Percentiles rank a stretch among this genome's conserved stretches.
phyloP scores from a whole-genome alignment of 345 rosid species.

The Populus davidiana region DNA sequence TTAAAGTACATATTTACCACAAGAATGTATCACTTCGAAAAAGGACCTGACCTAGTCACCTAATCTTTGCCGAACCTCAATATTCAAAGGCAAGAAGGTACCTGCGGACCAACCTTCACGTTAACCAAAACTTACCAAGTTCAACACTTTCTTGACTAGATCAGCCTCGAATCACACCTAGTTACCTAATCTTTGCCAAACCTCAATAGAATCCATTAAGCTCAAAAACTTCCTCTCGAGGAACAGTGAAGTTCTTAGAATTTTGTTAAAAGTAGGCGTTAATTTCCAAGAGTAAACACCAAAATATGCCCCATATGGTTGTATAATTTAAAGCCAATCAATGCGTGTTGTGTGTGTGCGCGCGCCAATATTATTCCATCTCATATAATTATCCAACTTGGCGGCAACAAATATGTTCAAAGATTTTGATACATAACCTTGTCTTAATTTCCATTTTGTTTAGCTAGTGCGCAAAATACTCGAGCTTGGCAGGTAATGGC shows the following conservation, averaged over 20 bases:
- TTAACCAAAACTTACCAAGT: too few species aligned
- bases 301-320: neutral
- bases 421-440: neutral
- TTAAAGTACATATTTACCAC: too few species aligned
- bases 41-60: too few species aligned
- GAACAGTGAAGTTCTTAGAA: neutral
- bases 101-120: too few species aligned
- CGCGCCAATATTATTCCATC: neutral
- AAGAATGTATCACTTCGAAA: neutral
- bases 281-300: neutral
- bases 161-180: too few species aligned
- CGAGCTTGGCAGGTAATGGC: neutral
- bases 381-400: neutral
- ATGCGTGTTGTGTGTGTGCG: too few species aligned
- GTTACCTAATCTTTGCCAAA: neutral
- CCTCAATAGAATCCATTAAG: neutral
- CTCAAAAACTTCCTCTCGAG: neutral
- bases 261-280: neutral
- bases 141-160: too few species aligned
- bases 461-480: neutral
- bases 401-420: neutral
- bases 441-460: neutral
- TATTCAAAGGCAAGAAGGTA: too few species aligned
- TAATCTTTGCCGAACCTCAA: neutral
- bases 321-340: neutral